Percentiles rank a stretch among this genome's conserved stretches.
Evolutionary conservation across 2,329 filamentous ascomycete species (phyloP).

Genomic region (Geosmithia morbida): DNA sequence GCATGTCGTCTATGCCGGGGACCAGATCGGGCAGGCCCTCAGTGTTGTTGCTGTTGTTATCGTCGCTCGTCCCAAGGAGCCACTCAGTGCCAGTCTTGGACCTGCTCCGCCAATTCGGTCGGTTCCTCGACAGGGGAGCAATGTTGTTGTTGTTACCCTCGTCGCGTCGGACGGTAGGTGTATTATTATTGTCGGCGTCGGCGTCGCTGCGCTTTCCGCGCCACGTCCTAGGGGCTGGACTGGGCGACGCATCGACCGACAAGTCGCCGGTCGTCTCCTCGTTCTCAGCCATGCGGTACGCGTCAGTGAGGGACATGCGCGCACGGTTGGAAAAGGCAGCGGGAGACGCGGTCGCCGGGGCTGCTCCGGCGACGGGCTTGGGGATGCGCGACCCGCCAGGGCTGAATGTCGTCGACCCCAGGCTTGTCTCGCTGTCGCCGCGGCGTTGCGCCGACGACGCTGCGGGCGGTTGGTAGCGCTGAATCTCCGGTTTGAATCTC

Average conservation of each 20-base stretch:
- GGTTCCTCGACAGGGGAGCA: neutral
- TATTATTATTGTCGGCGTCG: slow-evolving; percentile 14
- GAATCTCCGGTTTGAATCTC: neutral
- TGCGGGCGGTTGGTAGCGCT: neutral
- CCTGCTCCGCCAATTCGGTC: neutral
- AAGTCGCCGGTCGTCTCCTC: slow-evolving; percentile 8
- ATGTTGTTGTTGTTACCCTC: slow-evolving; percentile 13
- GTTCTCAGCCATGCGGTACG: slow-evolving; percentile 18
- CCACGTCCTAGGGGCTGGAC: slow-evolving; percentile 33
- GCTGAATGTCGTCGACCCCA: slow-evolving; percentile 9
- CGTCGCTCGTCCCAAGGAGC: neutral
- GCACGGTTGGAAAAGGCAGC: slow-evolving; percentile 13
- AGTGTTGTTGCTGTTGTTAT: slow-evolving; percentile 3
- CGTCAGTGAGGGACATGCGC: slow-evolving; percentile 25
- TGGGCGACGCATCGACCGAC: slow-evolving; percentile 30
- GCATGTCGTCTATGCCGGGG: slow-evolving; percentile 21
- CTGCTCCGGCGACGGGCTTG: slow-evolving; percentile 6
- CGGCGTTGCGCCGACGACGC: slow-evolving; percentile 7
- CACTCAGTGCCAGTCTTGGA: neutral
- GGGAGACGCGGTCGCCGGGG: slow-evolving; percentile 3
- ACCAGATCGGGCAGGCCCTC: slow-evolving; percentile 20
- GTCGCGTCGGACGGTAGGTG: slow-evolving; percentile 13
- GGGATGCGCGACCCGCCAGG: slow-evolving; percentile 19
- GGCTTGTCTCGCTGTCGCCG: slow-evolving; percentile 6
- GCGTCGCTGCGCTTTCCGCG: slow-evolving; percentile 17